These are phyloP conservation scores for Tulasnella sp. DNA, from an alignment of 768 basidiomycete species.

Conservation along the genomic window DNA sequence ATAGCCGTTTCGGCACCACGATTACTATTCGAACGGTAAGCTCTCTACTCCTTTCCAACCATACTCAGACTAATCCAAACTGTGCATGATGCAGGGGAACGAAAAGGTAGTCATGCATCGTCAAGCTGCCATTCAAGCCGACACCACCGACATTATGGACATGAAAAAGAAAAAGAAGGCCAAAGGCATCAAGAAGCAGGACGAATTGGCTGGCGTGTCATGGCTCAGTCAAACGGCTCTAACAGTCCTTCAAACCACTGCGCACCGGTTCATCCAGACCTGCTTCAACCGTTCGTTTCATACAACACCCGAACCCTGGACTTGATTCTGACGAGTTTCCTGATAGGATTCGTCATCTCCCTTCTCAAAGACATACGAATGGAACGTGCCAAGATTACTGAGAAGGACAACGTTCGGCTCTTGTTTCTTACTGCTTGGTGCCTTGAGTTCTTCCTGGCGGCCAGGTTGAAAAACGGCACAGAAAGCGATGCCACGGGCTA, in stretches of 20 bases:
- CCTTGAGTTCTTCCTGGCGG: conserved; percentile 77
- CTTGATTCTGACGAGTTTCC: neutral
- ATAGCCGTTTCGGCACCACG: conserved; percentile 96
- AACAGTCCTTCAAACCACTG: conserved; percentile 61
- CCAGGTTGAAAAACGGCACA: conserved; percentile 40
- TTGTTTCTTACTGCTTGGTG: conserved; percentile 88
- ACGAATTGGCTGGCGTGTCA: conserved; percentile 62
- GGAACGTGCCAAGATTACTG: conserved; percentile 87
- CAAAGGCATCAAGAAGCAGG: conserved; percentile 49
- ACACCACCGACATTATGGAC: conserved; percentile 68
- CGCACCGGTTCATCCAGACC: conserved; percentile 67
- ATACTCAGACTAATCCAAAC: neutral
- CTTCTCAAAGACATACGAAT: conserved; percentile 91
- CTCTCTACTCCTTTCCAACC: neutral
- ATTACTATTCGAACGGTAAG: conserved; percentile 64
- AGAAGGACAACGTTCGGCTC: conserved; percentile 88
- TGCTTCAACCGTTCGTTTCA: conserved; percentile 79
- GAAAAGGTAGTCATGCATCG: conserved; percentile 65
- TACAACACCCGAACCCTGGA: neutral
- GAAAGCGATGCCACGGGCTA: conserved; percentile 36
- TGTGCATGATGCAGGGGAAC: conserved; percentile 36
- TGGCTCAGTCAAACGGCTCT: conserved; percentile 47
- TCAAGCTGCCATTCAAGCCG: conserved; percentile 69
- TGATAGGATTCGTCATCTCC: conserved; percentile 76
- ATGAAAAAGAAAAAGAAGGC: conserved; percentile 57